Percentiles rank a stretch among this genome's conserved stretches.
Conservation (phyloP, 164 flowering plant genomes). For the Annona squamosa region DNA sequence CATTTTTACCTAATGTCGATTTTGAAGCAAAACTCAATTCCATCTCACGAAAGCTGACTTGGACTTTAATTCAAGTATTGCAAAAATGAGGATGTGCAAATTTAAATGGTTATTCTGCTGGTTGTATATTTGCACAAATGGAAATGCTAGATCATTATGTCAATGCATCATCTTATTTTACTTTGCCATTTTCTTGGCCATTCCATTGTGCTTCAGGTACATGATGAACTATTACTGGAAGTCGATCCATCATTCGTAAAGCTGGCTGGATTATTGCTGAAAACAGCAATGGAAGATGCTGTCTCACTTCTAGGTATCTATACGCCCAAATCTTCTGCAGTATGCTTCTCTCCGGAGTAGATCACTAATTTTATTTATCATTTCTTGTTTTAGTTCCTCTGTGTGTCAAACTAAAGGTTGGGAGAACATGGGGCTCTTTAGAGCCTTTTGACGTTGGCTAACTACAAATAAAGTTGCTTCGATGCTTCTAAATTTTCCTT, state of each 20-base stretch:
- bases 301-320: slow-evolving; percentile 61
- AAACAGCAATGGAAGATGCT: slow-evolving; percentile 82
- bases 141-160: neutral
- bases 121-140: neutral
- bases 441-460: slow-evolving; percentile 45
- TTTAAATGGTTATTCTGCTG: too few species aligned
- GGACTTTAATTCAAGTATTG: too few species aligned
- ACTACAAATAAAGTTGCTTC: neutral
- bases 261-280: slow-evolving; percentile 69
- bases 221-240: slow-evolving; percentile 87
- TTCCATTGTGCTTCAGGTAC: slow-evolving; percentile 42
- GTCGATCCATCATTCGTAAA: slow-evolving; percentile 60
- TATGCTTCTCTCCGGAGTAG: neutral
- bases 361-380: neutral
- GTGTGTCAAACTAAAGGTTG: slow-evolving; percentile 75
- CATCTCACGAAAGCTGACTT: too few species aligned
- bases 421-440: slow-evolving; percentile 91
- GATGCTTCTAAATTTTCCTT: neutral
- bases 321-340: neutral
- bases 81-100: too few species aligned
- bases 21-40: too few species aligned
- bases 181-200: neutral
- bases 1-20: too few species aligned
- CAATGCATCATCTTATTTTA: neutral
- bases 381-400: slow-evolving; percentile 63